Evolutionary conservation across 768 basidiomycete species (phyloP), one percentile per base, ranked within the genome.

Genomic region (Pleurotus pulmonarius): DNA sequence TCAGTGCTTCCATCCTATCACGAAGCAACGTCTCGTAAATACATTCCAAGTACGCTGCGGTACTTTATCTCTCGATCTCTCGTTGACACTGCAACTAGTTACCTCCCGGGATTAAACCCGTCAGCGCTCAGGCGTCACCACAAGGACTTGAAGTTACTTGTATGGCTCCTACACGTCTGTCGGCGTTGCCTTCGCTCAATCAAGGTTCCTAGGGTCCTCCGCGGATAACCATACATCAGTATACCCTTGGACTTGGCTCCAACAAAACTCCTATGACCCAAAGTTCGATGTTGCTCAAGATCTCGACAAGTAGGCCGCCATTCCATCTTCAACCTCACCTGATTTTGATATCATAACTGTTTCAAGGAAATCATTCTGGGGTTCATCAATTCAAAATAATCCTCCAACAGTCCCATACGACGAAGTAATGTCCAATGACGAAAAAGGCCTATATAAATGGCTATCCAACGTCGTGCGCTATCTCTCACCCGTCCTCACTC

Each of bases 221-320:
- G 70, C 81, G 9, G 72, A 79, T 49, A 73, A 77, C 1, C 95
- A 98, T 66, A 70, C 78, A n/a, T 95, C 94, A 0, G 61, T 87
- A 49, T 98, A 92, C 64, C 93, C 95, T 0, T 93, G 92, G 88
- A 73, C 82, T 38, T 96, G 94, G 88, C 79, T 98, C 3, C 77
- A 78, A 63, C 67, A 71, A 59, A 84, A 92, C 59, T 86, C 92
- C 3, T 96, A 95, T 65, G 90, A 94, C 65, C 92, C 7, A 76
- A 53, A 41, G 13, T 41, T 41, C 51, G 13, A 38, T n/a, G 16
- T n/a, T 18, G 20, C 0, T 40, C 38, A 4, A 12, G 15, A 18
- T 16, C 16, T 24, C 9, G 15, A 49, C 22, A 49, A 49, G 48
- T 49, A 16, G 26, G 48, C 24, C 1, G 12, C 22, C 20, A 11